Evolutionary conservation across 2,329 filamentous ascomycete species (phyloP).

Genomic region (Paecilomyces fulvus): DNA sequence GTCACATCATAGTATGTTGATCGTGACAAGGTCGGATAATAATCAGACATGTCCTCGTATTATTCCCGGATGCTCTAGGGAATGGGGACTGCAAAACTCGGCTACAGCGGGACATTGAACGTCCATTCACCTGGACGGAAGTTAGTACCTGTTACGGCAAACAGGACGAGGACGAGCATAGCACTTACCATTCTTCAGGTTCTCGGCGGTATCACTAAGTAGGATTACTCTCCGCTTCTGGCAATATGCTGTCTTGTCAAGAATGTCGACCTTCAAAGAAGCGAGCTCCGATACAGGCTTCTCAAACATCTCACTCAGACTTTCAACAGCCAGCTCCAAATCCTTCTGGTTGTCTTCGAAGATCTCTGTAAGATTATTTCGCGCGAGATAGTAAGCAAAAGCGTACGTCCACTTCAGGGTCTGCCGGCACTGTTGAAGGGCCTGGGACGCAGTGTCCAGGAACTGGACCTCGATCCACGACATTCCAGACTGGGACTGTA

Average conservation of each 20-base stretch:
- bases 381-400: constrained; percentile 93
- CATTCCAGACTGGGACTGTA: constrained; percentile 89
- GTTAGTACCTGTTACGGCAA: constrained; percentile 3
- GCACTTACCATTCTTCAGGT: constrained; percentile 70
- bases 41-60: neutral
- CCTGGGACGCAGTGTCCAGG: constrained; percentile 83
- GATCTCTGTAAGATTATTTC: constrained; percentile 92
- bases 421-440: constrained; percentile 92
- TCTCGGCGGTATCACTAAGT: constrained; percentile 85
- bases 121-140: constrained; percentile 32
- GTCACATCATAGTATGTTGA: neutral
- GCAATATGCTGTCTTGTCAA: constrained; percentile 98
- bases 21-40: neutral
- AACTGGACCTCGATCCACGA: constrained; percentile 99
- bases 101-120: constrained; percentile 37
- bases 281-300: constrained; percentile 84
- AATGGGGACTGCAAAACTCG: neutral
- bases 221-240: constrained; percentile 85
- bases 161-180: neutral
- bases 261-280: constrained; percentile 87
- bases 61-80: neutral
- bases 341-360: constrained; percentile 99
- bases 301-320: constrained; percentile 98
- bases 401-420: constrained; percentile 99
- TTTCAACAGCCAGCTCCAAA: constrained; percentile 92